phyloP scores from a whole-genome alignment of 495 filamentous ascomycete genomes.

The Sordaria brevicollis region DNA sequence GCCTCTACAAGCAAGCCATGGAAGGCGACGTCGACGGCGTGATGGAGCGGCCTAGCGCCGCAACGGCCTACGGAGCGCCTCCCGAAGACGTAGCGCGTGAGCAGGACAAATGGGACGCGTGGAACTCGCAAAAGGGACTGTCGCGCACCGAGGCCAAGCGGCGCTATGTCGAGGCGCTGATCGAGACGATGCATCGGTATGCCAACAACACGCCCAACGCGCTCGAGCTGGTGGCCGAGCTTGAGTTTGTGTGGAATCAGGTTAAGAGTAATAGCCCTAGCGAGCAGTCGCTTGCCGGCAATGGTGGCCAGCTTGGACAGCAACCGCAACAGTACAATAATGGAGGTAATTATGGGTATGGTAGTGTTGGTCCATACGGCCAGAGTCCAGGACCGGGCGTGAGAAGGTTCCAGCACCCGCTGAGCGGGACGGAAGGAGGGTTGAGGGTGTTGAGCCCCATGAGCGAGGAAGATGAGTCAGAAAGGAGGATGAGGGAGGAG shows the following conservation, averaged over 20 bases:
- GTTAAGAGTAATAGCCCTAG: conserved; percentile 73
- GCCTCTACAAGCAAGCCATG: conserved; percentile 98
- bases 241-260: conserved; percentile 98
- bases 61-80: not conserved
- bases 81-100: conserved; percentile 42
- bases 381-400: conserved; percentile 15
- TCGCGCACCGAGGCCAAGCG: conserved; percentile 89
- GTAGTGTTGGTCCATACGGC: not conserved
- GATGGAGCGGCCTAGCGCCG: conserved; percentile 66
- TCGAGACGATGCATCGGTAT: conserved; percentile 93
- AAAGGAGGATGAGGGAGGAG: conserved; percentile 34
- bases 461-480: conserved; percentile 66
- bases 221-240: conserved; percentile 77
- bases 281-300: conserved; percentile 29
- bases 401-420: conserved; percentile 31
- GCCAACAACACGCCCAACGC: conserved; percentile 77
- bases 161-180: conserved; percentile 81
- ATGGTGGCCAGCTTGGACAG: not conserved
- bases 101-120: conserved; percentile 73
- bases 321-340: not conserved
- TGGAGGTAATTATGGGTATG: conserved; percentile 1
- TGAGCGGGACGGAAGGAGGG: conserved; percentile 39
- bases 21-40: conserved; percentile 91
- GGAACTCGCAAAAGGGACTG: conserved; percentile 73
- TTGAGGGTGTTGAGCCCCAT: conserved; percentile 70